Conservation (phyloP, 2,329 filamentous ascomycete genomes). For the Tolypocladium guangdongense region DNA sequence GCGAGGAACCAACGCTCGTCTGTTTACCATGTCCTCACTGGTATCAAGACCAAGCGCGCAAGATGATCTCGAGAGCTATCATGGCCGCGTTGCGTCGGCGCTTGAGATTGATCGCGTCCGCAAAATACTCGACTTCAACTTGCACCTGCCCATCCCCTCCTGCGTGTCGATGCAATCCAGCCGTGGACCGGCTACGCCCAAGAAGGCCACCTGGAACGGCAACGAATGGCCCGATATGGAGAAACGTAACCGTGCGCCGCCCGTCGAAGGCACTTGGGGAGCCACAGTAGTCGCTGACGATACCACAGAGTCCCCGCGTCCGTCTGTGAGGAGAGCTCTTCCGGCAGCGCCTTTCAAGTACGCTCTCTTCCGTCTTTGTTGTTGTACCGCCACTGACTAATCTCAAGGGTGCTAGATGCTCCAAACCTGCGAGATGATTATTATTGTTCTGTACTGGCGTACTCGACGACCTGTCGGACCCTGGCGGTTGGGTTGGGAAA, state of each 20-base stretch:
- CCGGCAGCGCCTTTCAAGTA: constrained; percentile 71
- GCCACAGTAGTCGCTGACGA: constrained; percentile 8
- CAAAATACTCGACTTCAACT: constrained; percentile 50
- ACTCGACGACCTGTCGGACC: constrained; percentile 61
- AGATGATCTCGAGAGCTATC: constrained; percentile 58
- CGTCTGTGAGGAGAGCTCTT: constrained; percentile 30
- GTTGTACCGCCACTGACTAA: not conserved
- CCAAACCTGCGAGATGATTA: constrained; percentile 87
- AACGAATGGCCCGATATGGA: not conserved
- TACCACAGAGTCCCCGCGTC: constrained; percentile 6
- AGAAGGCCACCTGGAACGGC: not conserved
- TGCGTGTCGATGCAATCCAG: not conserved
- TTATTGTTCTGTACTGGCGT: constrained; percentile 86
- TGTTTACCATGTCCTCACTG: constrained; percentile 43
- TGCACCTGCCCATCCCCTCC: constrained; percentile 2
- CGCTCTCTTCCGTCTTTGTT: constrained; percentile 14
- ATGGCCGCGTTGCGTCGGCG: constrained; percentile 66
- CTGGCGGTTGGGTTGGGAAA: constrained; percentile 76
- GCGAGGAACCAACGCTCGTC: constrained; percentile 61
- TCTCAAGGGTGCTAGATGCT: constrained; percentile 66
- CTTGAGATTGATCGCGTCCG: constrained; percentile 64
- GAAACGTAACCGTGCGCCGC: not conserved
- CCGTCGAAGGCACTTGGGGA: not conserved
- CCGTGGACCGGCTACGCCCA: not conserved
- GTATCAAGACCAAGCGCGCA: constrained; percentile 29